phyloP scores from a whole-genome alignment of 495 filamentous ascomycete genomes.

The Amphirosellinia nigrospora region DNA sequence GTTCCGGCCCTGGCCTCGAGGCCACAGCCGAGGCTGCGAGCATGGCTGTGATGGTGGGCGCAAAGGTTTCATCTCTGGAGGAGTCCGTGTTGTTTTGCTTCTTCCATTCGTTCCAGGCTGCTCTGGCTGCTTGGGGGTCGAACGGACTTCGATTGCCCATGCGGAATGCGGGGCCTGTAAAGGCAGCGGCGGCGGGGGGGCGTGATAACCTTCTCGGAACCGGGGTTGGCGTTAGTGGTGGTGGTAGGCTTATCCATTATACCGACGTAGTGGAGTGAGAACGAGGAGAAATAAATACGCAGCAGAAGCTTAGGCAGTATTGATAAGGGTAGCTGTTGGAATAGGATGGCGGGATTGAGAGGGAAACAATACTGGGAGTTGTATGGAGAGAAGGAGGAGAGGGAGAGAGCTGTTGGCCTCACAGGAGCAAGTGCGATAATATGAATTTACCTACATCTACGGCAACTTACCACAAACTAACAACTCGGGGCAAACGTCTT shows the following conservation, averaged over 20 bases:
- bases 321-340: not conserved
- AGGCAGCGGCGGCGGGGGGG: not conserved
- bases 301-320: too few relatives aligned
- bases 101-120: not conserved
- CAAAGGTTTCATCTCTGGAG: not conserved
- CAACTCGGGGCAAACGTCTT: not conserved
- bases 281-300: not conserved
- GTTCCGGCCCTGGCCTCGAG: not conserved
- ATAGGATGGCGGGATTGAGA: not conserved
- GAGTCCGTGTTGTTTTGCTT: not conserved
- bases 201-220: not conserved
- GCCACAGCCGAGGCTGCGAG: not conserved
- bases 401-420: too few relatives aligned
- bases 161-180: not conserved
- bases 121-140: not conserved
- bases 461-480: not conserved
- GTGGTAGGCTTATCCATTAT: not conserved
- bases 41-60: not conserved
- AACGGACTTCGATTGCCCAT: not conserved
- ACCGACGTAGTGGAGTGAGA: not conserved
- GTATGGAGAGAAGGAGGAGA: not conserved
- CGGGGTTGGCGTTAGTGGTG: not conserved
- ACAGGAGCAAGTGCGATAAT: not conserved
- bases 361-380: not conserved
- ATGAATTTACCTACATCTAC: not conserved